These are phyloP conservation scores for Knoxia roxburghii DNA, from an alignment of 257 asterid genomes.

Conservation along the genomic window DNA sequence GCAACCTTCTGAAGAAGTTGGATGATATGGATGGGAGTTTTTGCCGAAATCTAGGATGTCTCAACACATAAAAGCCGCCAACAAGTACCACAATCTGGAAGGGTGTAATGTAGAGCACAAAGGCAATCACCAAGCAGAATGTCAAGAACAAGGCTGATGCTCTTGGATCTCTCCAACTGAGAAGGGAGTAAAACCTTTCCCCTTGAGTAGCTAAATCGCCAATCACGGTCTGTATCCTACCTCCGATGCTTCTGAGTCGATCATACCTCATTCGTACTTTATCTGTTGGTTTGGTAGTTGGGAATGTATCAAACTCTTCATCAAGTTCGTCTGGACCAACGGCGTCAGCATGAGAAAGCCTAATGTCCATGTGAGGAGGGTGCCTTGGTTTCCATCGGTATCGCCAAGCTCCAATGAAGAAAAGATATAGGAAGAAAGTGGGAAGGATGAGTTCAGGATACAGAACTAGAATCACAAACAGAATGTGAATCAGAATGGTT, in stretches of 20 bases:
- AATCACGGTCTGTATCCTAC: conserved; percentile 63
- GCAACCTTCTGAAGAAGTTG: conserved; percentile 80
- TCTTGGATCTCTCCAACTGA: conserved; percentile 81
- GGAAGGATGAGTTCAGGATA: conserved; percentile 65
- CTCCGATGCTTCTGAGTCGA: conserved; percentile 66
- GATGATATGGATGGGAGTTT: conserved; percentile 45
- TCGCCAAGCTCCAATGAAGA: conserved; percentile 61
- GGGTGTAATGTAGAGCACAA: conserved; percentile 58
- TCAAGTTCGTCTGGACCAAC: conserved; percentile 57
- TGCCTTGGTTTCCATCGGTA: conserved; percentile 74
- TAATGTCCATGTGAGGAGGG: conserved; percentile 84
- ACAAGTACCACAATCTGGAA: conserved; percentile 43
- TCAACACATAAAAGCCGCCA: conserved; percentile 44
- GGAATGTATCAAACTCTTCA: conserved; percentile 75
- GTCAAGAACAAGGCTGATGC: conserved; percentile 66
- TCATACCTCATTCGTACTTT: conserved; percentile 68
- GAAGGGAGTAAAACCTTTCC: conserved; percentile 54
- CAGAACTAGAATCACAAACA: conserved; percentile 46
- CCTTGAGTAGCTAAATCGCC: conserved; percentile 85
- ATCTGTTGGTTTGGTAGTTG: conserved; percentile 49
- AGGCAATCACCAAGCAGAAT: conserved; percentile 53
- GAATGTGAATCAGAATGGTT: conserved; percentile 62
- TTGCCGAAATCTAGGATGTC: conserved; percentile 69
- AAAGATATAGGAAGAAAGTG: conserved; percentile 59
- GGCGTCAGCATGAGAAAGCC: conserved; percentile 62